Evolutionary conservation across 345 rosid genomes (phyloP).

Genomic region (Bruguiera gymnorhiza): DNA sequence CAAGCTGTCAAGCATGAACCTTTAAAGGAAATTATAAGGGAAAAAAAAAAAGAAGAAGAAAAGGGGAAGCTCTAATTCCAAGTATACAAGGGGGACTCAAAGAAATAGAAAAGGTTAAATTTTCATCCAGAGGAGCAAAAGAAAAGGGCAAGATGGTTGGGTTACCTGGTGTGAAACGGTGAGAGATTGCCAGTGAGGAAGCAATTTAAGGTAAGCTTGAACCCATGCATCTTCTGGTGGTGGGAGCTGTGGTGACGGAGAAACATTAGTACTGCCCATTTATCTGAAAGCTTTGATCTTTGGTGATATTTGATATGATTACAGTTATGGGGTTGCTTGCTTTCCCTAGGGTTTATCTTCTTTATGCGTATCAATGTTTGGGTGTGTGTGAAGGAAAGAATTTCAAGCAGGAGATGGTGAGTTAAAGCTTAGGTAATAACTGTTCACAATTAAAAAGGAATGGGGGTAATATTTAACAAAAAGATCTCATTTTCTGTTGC

Average conservation of each 20-base stretch:
- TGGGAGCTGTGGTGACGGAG: conserved; percentile 28
- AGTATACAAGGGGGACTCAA: neutral
- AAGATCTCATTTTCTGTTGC: no score
- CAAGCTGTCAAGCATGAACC: no score
- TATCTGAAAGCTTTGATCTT: neutral
- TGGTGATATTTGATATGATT: neutral
- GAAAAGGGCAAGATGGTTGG: neutral
- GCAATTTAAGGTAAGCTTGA: conserved; percentile 38
- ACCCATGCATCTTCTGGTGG: conserved; percentile 66
- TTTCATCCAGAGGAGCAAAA: neutral
- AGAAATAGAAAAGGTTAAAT: neutral
- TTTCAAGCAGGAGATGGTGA: no score
- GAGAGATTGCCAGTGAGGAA: conserved; percentile 59
- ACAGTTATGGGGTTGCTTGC: neutral
- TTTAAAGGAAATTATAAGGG: neutral
- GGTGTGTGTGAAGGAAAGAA: no score
- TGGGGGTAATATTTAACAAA: no score
- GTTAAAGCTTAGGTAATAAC: no score
- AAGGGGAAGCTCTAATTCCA: neutral
- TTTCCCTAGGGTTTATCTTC: neutral
- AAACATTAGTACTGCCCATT: conserved; percentile 23
- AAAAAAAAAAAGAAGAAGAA: neutral
- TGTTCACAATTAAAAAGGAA: no score
- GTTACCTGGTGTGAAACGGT: conserved; percentile 49
- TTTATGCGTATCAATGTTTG: no score